Percentiles rank a stretch among this genome's conserved stretches.
Conservation (phyloP, 257 asterid genomes). For the Cordia subcordata region DNA sequence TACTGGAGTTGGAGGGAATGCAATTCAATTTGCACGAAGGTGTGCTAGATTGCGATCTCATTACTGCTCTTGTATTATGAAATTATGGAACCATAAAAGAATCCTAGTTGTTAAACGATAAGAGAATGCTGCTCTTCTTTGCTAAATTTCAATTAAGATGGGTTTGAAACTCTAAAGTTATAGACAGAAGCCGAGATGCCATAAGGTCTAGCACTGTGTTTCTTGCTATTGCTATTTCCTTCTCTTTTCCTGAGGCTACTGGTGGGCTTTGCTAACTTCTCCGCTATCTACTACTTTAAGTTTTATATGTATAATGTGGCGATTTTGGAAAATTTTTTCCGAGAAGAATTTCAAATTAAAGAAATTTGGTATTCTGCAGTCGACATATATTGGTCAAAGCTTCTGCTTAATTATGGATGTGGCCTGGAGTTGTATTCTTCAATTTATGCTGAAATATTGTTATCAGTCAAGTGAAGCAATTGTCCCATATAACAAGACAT, state of each 20-base stretch:
- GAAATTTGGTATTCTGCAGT: not conserved
- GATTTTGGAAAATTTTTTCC: no score
- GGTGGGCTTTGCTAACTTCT: not conserved
- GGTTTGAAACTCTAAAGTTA: not conserved
- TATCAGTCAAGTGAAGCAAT: no score
- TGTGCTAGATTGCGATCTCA: constrained; percentile 19
- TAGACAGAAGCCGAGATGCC: not conserved
- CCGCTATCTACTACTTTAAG: not conserved
- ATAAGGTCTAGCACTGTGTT: not conserved
- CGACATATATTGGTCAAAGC: not conserved
- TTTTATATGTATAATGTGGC: no score
- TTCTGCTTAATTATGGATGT: no score
- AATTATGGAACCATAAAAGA: not conserved
- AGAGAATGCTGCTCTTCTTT: constrained; percentile 1
- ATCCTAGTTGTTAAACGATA: constrained; percentile 2
- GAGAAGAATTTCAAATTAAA: no score
- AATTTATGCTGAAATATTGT: no score
- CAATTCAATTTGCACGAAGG: constrained; percentile 90
- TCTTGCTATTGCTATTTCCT: not conserved
- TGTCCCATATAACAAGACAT: no score
- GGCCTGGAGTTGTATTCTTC: no score
- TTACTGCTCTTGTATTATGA: no score
- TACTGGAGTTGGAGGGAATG: constrained; percentile 94
- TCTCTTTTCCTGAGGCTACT: not conserved
- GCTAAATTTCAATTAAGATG: constrained; percentile 3